Percentiles rank a stretch among this genome's conserved stretches.
These are phyloP conservation scores for Begonia loranthoides DNA, from an alignment of 306 rosid genomes.

Conservation along the genomic window DNA sequence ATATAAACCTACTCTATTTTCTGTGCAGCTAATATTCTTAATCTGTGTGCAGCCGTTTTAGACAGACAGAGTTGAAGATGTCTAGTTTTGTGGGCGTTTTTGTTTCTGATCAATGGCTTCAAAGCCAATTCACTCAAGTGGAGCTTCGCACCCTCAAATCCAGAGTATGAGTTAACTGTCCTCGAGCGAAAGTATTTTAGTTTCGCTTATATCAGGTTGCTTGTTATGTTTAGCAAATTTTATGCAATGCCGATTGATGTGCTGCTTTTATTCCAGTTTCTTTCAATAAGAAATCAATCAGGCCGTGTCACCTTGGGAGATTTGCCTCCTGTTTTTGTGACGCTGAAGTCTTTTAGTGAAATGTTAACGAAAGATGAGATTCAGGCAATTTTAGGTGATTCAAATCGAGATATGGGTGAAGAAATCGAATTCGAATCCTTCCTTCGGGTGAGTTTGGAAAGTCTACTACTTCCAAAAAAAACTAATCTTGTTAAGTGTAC, in stretches of 20 bases:
- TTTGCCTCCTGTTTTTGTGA: slow-evolving; percentile 59
- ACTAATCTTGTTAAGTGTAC: no score
- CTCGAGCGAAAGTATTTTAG: neutral
- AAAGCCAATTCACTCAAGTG: slow-evolving; percentile 98
- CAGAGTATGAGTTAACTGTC: slow-evolving; percentile 30
- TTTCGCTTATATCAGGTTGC: neutral
- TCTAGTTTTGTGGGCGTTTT: slow-evolving; percentile 85
- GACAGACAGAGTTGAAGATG: slow-evolving; percentile 40
- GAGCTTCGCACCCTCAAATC: slow-evolving; percentile 93
- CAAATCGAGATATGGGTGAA: slow-evolving; percentile 31
- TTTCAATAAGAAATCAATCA: slow-evolving; percentile 52
- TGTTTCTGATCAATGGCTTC: slow-evolving; percentile 88
- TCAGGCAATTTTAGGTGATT: slow-evolving; percentile 33
- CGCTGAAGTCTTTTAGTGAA: slow-evolving; percentile 45
- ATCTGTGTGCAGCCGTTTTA: slow-evolving; percentile 13
- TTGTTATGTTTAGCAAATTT: slow-evolving; percentile 1
- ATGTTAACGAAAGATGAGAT: slow-evolving; percentile 60
- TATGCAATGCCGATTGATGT: slow-evolving; percentile 12
- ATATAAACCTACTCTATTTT: slow-evolving; percentile 6
- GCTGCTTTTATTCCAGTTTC: slow-evolving; percentile 38
- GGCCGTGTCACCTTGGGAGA: slow-evolving; percentile 45
- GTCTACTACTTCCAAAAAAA: no score
- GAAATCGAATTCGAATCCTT: slow-evolving; percentile 84
- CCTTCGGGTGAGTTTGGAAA: slow-evolving; percentile 49
- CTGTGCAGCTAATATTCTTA: slow-evolving; percentile 13